phyloP scores from a whole-genome alignment of 2,329 filamentous ascomycete genomes.

The Ceratocystis diversiconidia region DNA sequence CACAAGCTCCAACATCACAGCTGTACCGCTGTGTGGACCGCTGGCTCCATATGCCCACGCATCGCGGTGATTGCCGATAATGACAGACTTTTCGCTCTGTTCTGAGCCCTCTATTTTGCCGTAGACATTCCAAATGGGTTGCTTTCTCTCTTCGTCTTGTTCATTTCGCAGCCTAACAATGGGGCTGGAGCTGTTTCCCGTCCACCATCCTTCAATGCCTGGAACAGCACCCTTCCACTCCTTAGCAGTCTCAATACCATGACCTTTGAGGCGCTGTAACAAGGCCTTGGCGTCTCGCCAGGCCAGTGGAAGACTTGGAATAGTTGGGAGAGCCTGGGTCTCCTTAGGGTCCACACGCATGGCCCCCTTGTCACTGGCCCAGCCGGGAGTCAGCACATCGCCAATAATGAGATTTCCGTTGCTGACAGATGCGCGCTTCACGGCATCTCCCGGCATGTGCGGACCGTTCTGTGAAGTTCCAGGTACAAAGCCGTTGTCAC shows the following conservation, averaged over 20 bases:
- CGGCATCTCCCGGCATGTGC: conserved; percentile 66
- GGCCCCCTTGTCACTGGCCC: conserved; percentile 53
- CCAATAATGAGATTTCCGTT: conserved; percentile 72
- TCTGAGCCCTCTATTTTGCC: conserved; percentile 75
- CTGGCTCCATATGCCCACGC: conserved; percentile 80
- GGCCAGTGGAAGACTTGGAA: conserved; percentile 78
- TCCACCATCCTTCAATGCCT: conserved; percentile 70
- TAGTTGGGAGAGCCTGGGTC: conserved; percentile 58
- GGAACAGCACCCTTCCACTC: conserved; percentile 68
- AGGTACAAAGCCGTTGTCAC: conserved; percentile 64
- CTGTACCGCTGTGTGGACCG: conserved; percentile 77
- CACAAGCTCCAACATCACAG: conserved; percentile 78
- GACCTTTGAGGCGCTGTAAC: conserved; percentile 59
- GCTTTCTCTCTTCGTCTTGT: conserved; percentile 68
- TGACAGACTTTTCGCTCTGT: conserved; percentile 65
- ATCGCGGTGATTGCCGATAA: conserved; percentile 88
- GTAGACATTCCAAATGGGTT: conserved; percentile 85
- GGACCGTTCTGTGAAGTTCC: conserved; percentile 65
- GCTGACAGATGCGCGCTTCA: conserved; percentile 70
- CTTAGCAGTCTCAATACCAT: conserved; percentile 53
- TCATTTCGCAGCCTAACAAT: conserved; percentile 70
- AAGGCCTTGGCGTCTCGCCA: conserved; percentile 79
- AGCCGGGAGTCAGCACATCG: conserved; percentile 84
- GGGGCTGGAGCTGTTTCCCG: conserved; percentile 61
- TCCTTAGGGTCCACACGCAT: conserved; percentile 56